These are phyloP conservation scores for Opeltia flavorubescens DNA, from an alignment of 495 filamentous ascomycete genomes.

Conservation along the genomic window DNA sequence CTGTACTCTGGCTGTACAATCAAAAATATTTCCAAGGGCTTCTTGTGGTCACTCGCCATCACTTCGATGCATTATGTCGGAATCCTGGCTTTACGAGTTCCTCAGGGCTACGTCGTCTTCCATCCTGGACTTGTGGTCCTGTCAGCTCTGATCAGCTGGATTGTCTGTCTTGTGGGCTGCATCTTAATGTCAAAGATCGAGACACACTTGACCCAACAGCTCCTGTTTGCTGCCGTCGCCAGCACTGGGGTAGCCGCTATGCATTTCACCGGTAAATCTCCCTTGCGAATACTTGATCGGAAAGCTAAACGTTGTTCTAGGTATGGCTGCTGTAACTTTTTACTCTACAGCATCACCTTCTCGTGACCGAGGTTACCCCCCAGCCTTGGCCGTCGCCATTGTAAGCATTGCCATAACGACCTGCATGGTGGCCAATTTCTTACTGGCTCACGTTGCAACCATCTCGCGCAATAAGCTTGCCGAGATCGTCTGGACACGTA, in stretches of 20 bases:
- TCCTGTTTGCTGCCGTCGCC: slow-evolving; percentile 15
- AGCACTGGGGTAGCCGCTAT: slow-evolving; percentile 15
- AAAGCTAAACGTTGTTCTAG: slow-evolving; percentile 6
- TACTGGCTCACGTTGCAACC: slow-evolving; percentile 17
- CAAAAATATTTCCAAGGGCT: slow-evolving; percentile 14
- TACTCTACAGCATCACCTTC: slow-evolving; percentile 13
- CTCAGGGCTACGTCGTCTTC: slow-evolving; percentile 11
- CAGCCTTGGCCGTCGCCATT: slow-evolving; percentile 14
- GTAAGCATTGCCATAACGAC: slow-evolving; percentile 16
- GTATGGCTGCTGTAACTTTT: slow-evolving; percentile 17
- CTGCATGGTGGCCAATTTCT: slow-evolving; percentile 18
- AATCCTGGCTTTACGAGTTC: slow-evolving; percentile 15
- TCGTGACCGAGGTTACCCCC: slow-evolving; percentile 13
- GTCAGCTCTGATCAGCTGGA: slow-evolving; percentile 16
- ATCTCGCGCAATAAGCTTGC: slow-evolving; percentile 19
- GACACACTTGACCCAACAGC: slow-evolving; percentile 14
- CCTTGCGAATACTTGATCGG: neutral
- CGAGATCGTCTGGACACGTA: slow-evolving; percentile 18
- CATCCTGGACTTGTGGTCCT: slow-evolving; percentile 10
- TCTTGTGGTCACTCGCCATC: slow-evolving; percentile 18
- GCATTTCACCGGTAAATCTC: slow-evolving; percentile 17
- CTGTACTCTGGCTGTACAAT: slow-evolving; percentile 13
- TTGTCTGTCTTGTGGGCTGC: slow-evolving; percentile 15
- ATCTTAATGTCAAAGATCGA: slow-evolving; percentile 18
- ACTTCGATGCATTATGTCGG: slow-evolving; percentile 19